Evolutionary conservation across 2,329 filamentous ascomycete species (phyloP), one percentile per base, ranked within the genome.

Genomic region (Apiospora kogelbergensis): DNA sequence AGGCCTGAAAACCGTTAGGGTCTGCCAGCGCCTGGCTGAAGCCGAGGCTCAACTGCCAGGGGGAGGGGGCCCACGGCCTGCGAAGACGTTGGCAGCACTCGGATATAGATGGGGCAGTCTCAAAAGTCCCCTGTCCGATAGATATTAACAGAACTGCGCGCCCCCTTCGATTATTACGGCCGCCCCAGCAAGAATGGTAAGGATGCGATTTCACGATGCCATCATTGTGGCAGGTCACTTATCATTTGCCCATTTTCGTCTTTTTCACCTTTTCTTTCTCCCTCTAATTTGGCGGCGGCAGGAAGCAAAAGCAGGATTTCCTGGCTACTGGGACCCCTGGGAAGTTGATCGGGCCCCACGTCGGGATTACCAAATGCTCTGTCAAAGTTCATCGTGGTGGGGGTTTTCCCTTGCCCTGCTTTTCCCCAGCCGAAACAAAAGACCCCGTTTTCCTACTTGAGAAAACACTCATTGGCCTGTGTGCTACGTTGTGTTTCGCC

Each of bases 331-430:
- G 48, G 48, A 10, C 4, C 9, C 44, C 15, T 30, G 24, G 26
- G 17, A 11, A 57, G 48, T 15, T 57, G 48, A 33, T n/a, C 53
- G 53, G 30, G 53, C 53, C 30, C 53, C 53, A 60, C 53, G 30
- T 37, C 53, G 30, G 53, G 26, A 60, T 60, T 60, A 60, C 17
- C 30, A 37, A 60, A 60, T 60, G 17, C 53, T 60, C 53, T 60
- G 30, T 60, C 53, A 60, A 37, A 60, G 53, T 60, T 60, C 53
- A 22, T 60, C 53, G 13, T 60, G 53, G 53, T 60, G 53, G 53
- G 30, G 53, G 24, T 24, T 30, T 53, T 46, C 11, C 11, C 11
- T 53, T 53, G 46, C 24, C 46, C 46, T 53, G 46, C 46, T 53
- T 53, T 53, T 53, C 53, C 30, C 30, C 53, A 37, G 53, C 53